Percentiles rank a stretch among this genome's conserved stretches.
Conservation (phyloP, 2,329 filamentous ascomycete genomes). For the Xylaria sp. region DNA sequence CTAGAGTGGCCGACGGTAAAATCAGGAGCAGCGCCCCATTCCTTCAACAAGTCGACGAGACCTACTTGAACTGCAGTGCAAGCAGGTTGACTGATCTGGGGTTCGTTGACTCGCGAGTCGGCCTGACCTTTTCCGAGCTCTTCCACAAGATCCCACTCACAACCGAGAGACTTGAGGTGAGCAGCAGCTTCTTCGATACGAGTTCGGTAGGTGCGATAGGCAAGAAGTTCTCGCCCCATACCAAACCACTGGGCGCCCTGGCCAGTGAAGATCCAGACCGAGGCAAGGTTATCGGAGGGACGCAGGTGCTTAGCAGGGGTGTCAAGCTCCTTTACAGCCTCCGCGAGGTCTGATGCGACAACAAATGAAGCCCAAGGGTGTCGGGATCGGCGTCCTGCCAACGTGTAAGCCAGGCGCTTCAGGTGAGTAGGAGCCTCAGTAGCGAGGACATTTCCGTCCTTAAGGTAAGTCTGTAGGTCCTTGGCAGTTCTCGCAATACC, state of each 20-base stretch:
- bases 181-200: slow-evolving; percentile 44
- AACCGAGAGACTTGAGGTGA: slow-evolving; percentile 42
- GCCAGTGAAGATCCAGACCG: slow-evolving; percentile 47
- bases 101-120: slow-evolving; percentile 45
- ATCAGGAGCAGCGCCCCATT: slow-evolving; percentile 47
- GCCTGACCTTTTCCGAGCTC: slow-evolving; percentile 41
- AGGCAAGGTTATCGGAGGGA: slow-evolving; percentile 38
- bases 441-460: slow-evolving; percentile 36
- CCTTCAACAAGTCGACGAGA: slow-evolving; percentile 43
- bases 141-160: slow-evolving; percentile 44
- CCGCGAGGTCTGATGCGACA: slow-evolving; percentile 41
- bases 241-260: slow-evolving; percentile 48
- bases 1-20: slow-evolving; percentile 54
- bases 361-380: slow-evolving; percentile 45
- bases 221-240: slow-evolving; percentile 49
- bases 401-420: slow-evolving; percentile 42
- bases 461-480: slow-evolving; percentile 41
- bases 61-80: slow-evolving; percentile 46
- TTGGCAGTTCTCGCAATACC: slow-evolving; percentile 42
- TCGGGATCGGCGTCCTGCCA: slow-evolving; percentile 42
- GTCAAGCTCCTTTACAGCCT: slow-evolving; percentile 39
- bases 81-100: slow-evolving; percentile 46
- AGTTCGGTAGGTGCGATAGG: slow-evolving; percentile 43
- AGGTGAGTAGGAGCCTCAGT: slow-evolving; percentile 39
- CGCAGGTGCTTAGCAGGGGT: slow-evolving; percentile 42